These are phyloP conservation scores for Prunus dulcis DNA, from an alignment of 306 rosid species.

Conservation along the genomic window DNA sequence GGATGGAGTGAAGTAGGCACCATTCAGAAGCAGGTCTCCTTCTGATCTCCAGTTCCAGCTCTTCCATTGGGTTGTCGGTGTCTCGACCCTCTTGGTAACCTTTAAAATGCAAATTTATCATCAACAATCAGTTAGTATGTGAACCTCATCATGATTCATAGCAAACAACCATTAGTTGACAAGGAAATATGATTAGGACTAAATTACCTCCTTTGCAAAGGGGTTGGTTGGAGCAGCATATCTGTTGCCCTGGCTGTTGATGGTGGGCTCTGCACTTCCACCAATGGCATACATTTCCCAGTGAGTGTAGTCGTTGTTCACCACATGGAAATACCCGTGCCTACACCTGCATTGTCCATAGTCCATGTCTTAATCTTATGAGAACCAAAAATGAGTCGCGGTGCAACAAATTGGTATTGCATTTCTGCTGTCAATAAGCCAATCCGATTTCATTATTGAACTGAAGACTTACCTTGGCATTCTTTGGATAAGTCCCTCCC, in stretches of 20 bases:
- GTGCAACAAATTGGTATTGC: neutral
- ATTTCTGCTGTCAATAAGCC: conserved; percentile 2
- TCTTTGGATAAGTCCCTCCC: conserved; percentile 97
- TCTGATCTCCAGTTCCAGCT: conserved; percentile 97
- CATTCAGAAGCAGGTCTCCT: conserved; percentile 80
- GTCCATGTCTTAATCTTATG: neutral
- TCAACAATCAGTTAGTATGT: conserved; percentile 1
- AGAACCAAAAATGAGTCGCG: neutral
- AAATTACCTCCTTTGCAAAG: conserved; percentile 87
- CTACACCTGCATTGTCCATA: conserved; percentile 68
- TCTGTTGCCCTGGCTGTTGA: conserved; percentile 98
- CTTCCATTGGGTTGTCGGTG: conserved; percentile 58
- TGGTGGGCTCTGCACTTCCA: conserved; percentile 92
- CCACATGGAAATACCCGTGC: conserved; percentile 97
- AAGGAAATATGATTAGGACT: neutral
- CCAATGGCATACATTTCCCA: conserved; percentile 99
- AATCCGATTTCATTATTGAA: conserved; percentile 10
- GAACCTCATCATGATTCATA: conserved; percentile 4
- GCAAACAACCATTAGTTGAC: conserved; percentile 9
- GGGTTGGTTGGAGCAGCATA: conserved; percentile 82
- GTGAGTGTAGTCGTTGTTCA: conserved; percentile 98
- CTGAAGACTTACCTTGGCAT: conserved; percentile 80
- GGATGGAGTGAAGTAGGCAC: conserved; percentile 92
- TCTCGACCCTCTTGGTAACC: conserved; percentile 97
- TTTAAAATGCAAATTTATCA: conserved; percentile 19